phyloP scores from a whole-genome alignment of 139 green algal genomes.

The Volvox africanus region DNA sequence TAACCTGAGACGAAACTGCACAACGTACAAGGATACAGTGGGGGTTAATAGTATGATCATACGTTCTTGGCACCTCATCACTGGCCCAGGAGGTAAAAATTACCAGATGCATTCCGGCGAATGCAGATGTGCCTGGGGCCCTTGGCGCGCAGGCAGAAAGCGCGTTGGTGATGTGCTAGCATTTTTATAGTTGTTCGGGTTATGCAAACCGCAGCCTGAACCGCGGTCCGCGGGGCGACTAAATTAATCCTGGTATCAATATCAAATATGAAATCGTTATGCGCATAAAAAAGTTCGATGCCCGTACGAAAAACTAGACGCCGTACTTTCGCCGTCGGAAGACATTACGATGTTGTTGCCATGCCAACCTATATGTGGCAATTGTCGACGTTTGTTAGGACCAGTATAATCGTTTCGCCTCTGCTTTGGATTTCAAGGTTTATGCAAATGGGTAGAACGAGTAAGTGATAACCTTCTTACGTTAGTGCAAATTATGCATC shows the following conservation, averaged over 20 bases:
- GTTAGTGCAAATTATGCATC: too few species aligned
- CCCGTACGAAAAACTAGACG: too few species aligned
- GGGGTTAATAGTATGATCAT: too few species aligned
- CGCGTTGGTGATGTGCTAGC: background rate
- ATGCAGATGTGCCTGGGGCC: background rate
- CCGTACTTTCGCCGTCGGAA: too few species aligned
- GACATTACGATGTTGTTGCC: too few species aligned
- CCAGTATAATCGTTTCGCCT: too few species aligned
- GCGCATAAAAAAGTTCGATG: too few species aligned
- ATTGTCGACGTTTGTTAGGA: too few species aligned
- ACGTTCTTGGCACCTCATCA: too few species aligned
- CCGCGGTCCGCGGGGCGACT: conserved; percentile 1
- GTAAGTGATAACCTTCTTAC: background rate
- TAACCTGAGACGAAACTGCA: background rate
- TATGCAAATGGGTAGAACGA: background rate
- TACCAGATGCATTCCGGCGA: background rate
- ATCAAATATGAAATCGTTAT: too few species aligned
- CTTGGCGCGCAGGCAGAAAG: background rate
- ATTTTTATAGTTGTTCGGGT: background rate
- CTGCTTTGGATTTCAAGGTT: background rate
- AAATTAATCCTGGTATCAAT: too few species aligned
- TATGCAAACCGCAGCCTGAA: conserved; percentile 3
- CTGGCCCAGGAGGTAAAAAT: background rate
- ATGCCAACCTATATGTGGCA: too few species aligned
- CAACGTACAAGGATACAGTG: background rate